Evolutionary conservation across 148 eudicot species (phyloP).

Genomic region (Camellia lanceoleosa): DNA sequence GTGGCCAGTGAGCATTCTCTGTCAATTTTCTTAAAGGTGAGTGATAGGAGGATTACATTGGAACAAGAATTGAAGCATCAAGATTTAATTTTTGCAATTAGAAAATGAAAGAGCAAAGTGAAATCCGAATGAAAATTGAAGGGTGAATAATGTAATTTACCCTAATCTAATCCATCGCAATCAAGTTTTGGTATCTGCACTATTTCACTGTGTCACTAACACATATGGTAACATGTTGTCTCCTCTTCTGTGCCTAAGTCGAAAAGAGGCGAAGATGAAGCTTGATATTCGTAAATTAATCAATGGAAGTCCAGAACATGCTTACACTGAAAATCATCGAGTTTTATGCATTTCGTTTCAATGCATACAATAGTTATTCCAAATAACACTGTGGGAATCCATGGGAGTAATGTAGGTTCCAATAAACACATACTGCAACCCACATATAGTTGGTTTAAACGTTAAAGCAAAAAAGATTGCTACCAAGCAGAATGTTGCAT

Average conservation of each 20-base stretch:
- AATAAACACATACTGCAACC: not conserved
- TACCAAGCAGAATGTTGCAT: not conserved
- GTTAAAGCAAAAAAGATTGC: not conserved
- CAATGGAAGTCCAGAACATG: no score
- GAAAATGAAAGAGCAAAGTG: no score
- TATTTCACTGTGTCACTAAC: no score
- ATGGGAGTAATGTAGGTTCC: not conserved
- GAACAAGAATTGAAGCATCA: no score
- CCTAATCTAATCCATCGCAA: not conserved
- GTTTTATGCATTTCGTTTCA: not conserved
- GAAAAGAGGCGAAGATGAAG: not conserved
- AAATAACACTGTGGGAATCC: not conserved
- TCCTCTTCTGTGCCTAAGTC: not conserved
- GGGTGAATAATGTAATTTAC: no score
- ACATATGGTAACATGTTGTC: not conserved
- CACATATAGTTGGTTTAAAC: not conserved
- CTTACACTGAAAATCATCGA: not conserved
- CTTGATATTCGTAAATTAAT: not conserved
- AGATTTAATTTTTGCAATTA: no score
- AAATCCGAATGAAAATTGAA: no score
- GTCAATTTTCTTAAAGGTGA: no score
- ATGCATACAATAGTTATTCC: not conserved
- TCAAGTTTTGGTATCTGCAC: not conserved
- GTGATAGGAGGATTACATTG: no score
- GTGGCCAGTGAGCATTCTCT: no score